Base-by-base conservation (phyloP, 2,329 filamentous ascomycete species). In the Nigrospora oryzae region DNA sequence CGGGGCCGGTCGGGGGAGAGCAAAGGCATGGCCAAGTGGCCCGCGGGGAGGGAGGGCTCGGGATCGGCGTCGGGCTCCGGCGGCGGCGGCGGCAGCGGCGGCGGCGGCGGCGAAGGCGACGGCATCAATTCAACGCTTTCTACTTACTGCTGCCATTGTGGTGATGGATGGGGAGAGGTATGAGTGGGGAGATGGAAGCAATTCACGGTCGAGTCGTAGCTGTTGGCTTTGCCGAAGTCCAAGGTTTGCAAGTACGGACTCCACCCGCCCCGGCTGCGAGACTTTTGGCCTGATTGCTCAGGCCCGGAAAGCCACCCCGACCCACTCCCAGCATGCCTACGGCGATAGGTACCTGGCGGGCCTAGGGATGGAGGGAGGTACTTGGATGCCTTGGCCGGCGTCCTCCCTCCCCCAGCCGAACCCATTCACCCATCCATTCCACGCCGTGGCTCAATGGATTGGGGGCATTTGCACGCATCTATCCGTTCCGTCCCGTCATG, bases 11-110 rank as follows among this genome's bases (percentile, higher is more conserved):
- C 23, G 23, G 23, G 23, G 23, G 23, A 28, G 23, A 10, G 7
- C 23, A 10, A 28, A 28, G 23, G 23, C 23, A 10, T 6, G 23
- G 23, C 23, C 23, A 28, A 28, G 5, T 28, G 23, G 23, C 23
- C 23, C 5, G 23, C 23, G 8, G 23, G 23, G 23, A 10, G 8
- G 23, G 23, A 7, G 8, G 23, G 23, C 23, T 98, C 93, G 79
- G 98, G 82, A 83, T 97, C 98, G 73, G 94, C 82, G 71, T 90
- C 90, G 78, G 91, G 89, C 81, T 89, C 95, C 81, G 89, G 86
- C 91, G 97, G 69, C 68, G 50, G 47, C 45, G 38, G 42, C 43
- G 23, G 49, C 55, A 45, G 53, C n/a, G n/a, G n/a, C n/a, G n/a
- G n/a, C 81, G 89, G 86, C 91, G 97, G 69, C 68, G 50, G 47